Evolutionary conservation across 495 filamentous ascomycete species (phyloP).

Genomic region (Lineolata rhizophorae): DNA sequence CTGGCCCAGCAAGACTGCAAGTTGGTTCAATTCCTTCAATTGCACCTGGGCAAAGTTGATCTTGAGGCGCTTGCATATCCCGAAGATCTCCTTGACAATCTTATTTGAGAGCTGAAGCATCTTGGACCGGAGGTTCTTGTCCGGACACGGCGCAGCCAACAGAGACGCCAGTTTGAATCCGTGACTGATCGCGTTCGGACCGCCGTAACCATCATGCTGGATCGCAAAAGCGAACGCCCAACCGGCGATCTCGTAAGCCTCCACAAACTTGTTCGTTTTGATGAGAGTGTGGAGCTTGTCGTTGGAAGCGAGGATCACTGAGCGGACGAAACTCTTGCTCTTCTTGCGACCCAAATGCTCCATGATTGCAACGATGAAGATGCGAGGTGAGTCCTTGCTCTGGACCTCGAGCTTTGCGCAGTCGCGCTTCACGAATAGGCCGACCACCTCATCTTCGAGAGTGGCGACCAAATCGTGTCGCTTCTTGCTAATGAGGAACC

Average conservation of each 20-base stretch:
- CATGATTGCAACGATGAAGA: slow-evolving; percentile 9
- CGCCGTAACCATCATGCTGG: slow-evolving; percentile 8
- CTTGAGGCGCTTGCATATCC: too few species aligned
- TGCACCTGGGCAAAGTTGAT: too few species aligned
- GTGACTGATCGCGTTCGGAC: too few species aligned
- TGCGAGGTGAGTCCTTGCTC: slow-evolving; percentile 6
- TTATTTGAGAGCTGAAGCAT: too few species aligned
- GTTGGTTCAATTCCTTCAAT: too few species aligned
- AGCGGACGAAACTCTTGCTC: slow-evolving; percentile 5
- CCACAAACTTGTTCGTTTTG: slow-evolving; percentile 6
- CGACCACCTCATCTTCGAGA: slow-evolving; percentile 5
- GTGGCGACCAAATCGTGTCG: slow-evolving; percentile 1
- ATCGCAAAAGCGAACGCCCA: slow-evolving; percentile 6
- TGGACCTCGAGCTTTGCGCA: slow-evolving; percentile 2
- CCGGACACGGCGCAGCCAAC: too few species aligned
- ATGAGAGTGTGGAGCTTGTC: slow-evolving; percentile 3
- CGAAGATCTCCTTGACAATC: too few species aligned
- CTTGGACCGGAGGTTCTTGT: too few species aligned
- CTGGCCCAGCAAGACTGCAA: too few species aligned
- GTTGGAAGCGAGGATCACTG: slow-evolving; percentile 7
- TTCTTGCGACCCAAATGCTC: slow-evolving; percentile 4
- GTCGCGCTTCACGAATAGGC: slow-evolving; percentile 4
- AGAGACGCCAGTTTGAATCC: too few species aligned
- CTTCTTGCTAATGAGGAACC: slow-evolving; percentile 1
- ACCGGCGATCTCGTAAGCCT: slow-evolving; percentile 7